A percentile compares a stretch with the other conserved stretches of the same genome.
phyloP scores from a whole-genome alignment of 2,329 filamentous ascomycete genomes.

The Anisogramma anomala region DNA sequence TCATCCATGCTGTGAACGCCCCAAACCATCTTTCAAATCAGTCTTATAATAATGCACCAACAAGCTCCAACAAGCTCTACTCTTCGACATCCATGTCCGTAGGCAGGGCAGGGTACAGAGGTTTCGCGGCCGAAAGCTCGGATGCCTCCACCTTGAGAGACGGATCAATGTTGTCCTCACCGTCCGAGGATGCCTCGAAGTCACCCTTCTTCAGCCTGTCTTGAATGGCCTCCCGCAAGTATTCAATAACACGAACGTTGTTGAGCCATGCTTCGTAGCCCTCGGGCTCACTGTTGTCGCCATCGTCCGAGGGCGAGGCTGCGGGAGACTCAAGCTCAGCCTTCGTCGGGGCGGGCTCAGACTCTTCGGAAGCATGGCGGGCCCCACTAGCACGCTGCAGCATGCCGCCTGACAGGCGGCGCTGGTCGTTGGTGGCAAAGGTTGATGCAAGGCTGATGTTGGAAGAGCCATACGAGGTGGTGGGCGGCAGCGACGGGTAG shows the following conservation, averaged over 20 bases:
- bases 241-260: conserved; percentile 54
- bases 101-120: conserved; percentile 26
- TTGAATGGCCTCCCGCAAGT: conserved; percentile 45
- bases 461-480: conserved; percentile 57
- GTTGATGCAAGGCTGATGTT: conserved; percentile 59
- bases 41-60: too few species aligned
- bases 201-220: conserved; percentile 45
- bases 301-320: conserved; percentile 44
- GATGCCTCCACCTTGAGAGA: conserved; percentile 16
- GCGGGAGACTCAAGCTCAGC: conserved; percentile 32
- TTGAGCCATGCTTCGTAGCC: conserved; percentile 55
- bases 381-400: conserved; percentile 46
- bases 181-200: conserved; percentile 29
- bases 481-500: conserved; percentile 65
- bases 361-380: conserved; percentile 29
- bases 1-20: too few species aligned
- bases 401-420: conserved; percentile 55
- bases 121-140: conserved; percentile 19
- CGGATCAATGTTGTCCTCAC: conserved; percentile 23
- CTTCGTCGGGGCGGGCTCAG: conserved; percentile 32
- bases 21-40: too few species aligned
- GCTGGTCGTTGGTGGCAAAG: conserved; percentile 47
- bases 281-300: conserved; percentile 46
- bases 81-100: conserved; percentile 10
- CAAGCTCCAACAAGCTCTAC: not conserved